These are phyloP conservation scores for Eucalyptus erythrocorys DNA, from an alignment of 345 rosid species.

Conservation along the genomic window DNA sequence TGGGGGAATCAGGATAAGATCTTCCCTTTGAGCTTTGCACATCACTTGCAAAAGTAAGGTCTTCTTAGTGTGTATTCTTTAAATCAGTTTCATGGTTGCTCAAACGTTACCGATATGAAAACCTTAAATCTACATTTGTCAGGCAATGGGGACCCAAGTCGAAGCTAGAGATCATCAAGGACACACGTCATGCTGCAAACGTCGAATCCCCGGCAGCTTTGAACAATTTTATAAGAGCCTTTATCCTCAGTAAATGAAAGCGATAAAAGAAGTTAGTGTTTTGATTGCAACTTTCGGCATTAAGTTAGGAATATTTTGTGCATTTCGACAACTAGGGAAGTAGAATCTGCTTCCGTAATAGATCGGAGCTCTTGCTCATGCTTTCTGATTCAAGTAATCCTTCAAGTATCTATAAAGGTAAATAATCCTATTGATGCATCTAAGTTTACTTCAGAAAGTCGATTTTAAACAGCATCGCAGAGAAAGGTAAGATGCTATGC, in stretches of 20 bases:
- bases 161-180: slow-evolving; percentile 52
- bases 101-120: neutral
- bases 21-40: slow-evolving; percentile 47
- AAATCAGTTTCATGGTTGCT: neutral
- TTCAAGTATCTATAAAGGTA: neutral
- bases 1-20: slow-evolving; percentile 70
- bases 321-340: neutral
- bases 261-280: neutral
- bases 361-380: neutral
- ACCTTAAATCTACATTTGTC: neutral
- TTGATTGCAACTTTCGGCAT: neutral
- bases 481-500: neutral
- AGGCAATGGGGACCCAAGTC: slow-evolving; percentile 49
- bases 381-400: neutral
- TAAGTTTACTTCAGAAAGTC: neutral
- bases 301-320: neutral
- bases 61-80: neutral
- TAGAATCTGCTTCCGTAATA: neutral
- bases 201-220: slow-evolving; percentile 40
- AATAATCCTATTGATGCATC: neutral
- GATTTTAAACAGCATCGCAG: neutral
- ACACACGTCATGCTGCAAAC: slow-evolving; percentile 64
- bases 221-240: slow-evolving; percentile 36
- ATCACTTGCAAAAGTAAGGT: slow-evolving; percentile 41
- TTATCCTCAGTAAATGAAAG: slow-evolving; percentile 15